These are phyloP conservation scores for Pleurotus ostreatus DNA, from an alignment of 768 basidiomycete species.

Conservation along the genomic window DNA sequence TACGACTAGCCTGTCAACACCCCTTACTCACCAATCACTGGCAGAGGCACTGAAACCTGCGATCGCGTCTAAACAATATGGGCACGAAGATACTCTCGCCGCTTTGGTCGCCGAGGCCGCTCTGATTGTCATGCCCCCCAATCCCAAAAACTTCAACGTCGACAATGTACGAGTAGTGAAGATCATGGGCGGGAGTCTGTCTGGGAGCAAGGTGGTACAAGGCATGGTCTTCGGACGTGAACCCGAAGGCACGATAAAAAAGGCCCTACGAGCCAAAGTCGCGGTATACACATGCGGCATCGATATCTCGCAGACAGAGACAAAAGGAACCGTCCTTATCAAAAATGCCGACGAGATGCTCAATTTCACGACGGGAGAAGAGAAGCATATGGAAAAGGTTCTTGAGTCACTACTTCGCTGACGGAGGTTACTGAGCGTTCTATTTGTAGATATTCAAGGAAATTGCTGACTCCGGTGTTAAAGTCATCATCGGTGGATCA, in stretches of 20 bases:
- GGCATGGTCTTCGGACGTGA: slow-evolving; percentile 99
- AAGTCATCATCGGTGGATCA: slow-evolving; percentile 90
- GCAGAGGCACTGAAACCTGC: slow-evolving; percentile 79
- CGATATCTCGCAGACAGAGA: slow-evolving; percentile 95
- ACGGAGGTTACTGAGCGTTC: background rate
- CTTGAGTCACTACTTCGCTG: background rate
- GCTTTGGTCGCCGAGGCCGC: slow-evolving; percentile 90
- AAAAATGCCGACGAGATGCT: slow-evolving; percentile 96
- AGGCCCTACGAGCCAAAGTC: slow-evolving; percentile 83
- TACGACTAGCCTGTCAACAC: slow-evolving; percentile 63
- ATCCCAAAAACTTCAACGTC: slow-evolving; percentile 92
- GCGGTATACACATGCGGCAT: slow-evolving; percentile 92
- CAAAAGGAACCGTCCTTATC: slow-evolving; percentile 95
- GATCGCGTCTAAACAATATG: slow-evolving; percentile 97
- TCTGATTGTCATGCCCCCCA: slow-evolving; percentile 84
- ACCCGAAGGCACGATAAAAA: slow-evolving; percentile 88
- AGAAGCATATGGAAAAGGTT: slow-evolving; percentile 92
- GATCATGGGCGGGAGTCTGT: slow-evolving; percentile 92
- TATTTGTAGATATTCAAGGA: slow-evolving; percentile 85
- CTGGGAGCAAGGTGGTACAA: slow-evolving; percentile 81
- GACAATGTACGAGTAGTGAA: slow-evolving; percentile 98
- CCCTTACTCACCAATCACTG: slow-evolving; percentile 66
- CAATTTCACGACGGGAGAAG: slow-evolving; percentile 94
- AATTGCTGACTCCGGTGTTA: slow-evolving; percentile 93
- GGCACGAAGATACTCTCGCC: slow-evolving; percentile 80